Evolutionary conservation across 2,329 filamentous ascomycete species (phyloP).

Genomic region (Neofusicoccum ribis): DNA sequence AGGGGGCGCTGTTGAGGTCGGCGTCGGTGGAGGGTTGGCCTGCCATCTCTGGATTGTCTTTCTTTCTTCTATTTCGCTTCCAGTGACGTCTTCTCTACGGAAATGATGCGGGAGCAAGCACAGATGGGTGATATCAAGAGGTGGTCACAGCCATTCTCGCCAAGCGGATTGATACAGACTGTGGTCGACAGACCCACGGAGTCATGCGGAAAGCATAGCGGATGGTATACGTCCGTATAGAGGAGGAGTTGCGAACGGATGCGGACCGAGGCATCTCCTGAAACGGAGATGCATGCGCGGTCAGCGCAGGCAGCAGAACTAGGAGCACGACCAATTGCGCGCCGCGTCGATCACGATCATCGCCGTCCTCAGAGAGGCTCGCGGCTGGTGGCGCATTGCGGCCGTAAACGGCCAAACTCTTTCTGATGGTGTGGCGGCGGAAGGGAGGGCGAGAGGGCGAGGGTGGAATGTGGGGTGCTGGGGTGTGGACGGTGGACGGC

Average conservation of each 20-base stretch:
- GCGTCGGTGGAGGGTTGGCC: neutral
- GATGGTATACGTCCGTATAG: neutral
- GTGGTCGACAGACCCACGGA: neutral
- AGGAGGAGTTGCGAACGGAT: neutral
- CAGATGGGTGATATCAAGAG: neutral
- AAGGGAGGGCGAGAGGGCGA: neutral
- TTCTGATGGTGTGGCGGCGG: neutral
- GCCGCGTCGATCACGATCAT: too few relatives aligned
- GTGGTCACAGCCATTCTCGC: neutral
- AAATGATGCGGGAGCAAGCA: neutral
- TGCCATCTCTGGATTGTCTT: neutral
- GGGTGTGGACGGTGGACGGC: neutral
- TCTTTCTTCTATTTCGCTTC: neutral
- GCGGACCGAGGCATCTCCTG: neutral
- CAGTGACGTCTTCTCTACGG: neutral
- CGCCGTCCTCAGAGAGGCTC: too few relatives aligned
- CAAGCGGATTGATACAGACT: neutral
- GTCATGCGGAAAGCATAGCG: neutral
- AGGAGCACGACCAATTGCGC: too few relatives aligned
- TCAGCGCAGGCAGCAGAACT: too few relatives aligned
- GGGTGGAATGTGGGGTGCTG: neutral
- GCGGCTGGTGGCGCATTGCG: neutral
- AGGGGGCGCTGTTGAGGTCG: conserved; percentile 21
- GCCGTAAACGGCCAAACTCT: neutral
- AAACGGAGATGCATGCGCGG: neutral